These are phyloP conservation scores for Pythium chondricola DNA, from an alignment of 352 stramenopile genomes.

Conservation along the genomic window DNA sequence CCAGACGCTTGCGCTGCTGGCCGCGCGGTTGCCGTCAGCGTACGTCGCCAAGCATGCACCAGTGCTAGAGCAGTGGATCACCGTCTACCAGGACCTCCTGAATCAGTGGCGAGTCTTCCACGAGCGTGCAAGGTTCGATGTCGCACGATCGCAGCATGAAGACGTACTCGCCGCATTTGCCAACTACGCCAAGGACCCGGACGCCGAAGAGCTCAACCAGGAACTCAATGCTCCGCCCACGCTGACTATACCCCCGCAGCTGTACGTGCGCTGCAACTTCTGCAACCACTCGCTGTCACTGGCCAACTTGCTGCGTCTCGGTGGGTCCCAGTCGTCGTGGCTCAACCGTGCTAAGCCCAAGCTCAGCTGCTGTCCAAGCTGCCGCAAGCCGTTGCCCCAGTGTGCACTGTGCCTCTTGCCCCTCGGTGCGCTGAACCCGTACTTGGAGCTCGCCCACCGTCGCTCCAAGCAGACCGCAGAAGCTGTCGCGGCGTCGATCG, in stretches of 20 bases:
- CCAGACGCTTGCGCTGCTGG: conserved; percentile 87
- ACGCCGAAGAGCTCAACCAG: conserved; percentile 38
- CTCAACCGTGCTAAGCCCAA: conserved; percentile 85
- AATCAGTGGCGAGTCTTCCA: conserved; percentile 95
- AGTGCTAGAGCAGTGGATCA: conserved; percentile 80
- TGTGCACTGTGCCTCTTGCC: conserved; percentile 92
- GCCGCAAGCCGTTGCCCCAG: conserved; percentile 90
- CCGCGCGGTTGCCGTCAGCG: conserved; percentile 49
- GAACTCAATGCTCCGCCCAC: conserved; percentile 39
- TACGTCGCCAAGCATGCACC: conserved; percentile 51
- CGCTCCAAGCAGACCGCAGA: conserved; percentile 59
- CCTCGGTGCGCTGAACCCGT: conserved; percentile 92
- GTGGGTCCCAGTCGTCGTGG: conserved; percentile 89
- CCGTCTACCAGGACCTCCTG: conserved; percentile 88
- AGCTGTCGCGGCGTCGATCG: conserved; percentile 25
- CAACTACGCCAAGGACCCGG: conserved; percentile 42
- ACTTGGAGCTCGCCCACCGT: conserved; percentile 90
- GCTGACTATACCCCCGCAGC: conserved; percentile 68
- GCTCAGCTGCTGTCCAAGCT: conserved; percentile 88
- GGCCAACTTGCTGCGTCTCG: conserved; percentile 77
- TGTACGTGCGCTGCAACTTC: conserved; percentile 94
- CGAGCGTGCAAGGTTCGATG: conserved; percentile 89
- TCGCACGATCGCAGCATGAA: conserved; percentile 85
- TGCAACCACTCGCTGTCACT: conserved; percentile 90
- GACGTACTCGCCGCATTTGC: conserved; percentile 77